Percentiles rank a stretch among this genome's conserved stretches.
Evolutionary conservation across 1,139 yeast species (phyloP).

Genomic region (Debaryomyces subglobosus): DNA sequence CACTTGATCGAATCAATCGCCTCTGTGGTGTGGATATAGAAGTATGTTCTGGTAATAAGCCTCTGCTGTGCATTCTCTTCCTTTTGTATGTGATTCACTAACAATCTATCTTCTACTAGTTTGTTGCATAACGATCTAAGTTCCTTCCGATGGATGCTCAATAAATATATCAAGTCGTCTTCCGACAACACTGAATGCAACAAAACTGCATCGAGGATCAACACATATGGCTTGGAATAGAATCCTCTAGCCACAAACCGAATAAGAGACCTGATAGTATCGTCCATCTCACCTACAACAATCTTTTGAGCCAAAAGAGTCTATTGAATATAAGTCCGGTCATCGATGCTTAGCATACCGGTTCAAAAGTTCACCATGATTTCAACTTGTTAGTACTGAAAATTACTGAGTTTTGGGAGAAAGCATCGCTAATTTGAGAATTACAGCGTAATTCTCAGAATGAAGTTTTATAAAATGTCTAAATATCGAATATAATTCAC

Average conservation of each 20-base stretch:
- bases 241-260: slow-evolving; percentile 82
- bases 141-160: slow-evolving; percentile 87
- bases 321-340: not conserved
- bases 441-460: not conserved
- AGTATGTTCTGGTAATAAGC: slow-evolving; percentile 74
- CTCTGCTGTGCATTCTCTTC: slow-evolving; percentile 80
- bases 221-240: slow-evolving; percentile 80
- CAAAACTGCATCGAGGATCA: slow-evolving; percentile 86
- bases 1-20: slow-evolving; percentile 96
- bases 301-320: not conserved
- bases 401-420: not conserved
- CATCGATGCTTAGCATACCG: not conserved
- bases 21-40: slow-evolving; percentile 85
- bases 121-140: slow-evolving; percentile 80
- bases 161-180: slow-evolving; percentile 80
- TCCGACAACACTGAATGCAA: slow-evolving; percentile 93
- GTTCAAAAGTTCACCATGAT: not conserved
- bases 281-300: slow-evolving; percentile 33
- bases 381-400: slow-evolving; percentile 1
- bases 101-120: slow-evolving; percentile 78
- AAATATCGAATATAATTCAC: not conserved
- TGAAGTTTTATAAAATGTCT: not conserved
- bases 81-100: slow-evolving; percentile 71
- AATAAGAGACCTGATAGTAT: slow-evolving; percentile 43
- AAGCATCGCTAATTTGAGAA: not conserved